Conservation (phyloP, 23 red algal genomes). For the Cyanidiococcus yangmingshanensis region DNA sequence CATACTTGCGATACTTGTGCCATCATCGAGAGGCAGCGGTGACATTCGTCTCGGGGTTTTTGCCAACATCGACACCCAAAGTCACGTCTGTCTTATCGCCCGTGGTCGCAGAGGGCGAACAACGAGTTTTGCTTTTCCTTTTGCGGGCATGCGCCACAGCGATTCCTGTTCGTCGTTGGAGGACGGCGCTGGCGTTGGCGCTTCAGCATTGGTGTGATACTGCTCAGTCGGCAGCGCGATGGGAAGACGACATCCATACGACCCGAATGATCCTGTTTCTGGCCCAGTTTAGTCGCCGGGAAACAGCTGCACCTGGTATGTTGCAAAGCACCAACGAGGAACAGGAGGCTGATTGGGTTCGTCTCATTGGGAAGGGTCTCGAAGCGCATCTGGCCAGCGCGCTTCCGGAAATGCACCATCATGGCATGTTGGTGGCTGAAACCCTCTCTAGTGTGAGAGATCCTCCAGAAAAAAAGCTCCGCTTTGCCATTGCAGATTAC, state of each 20-base stretch:
- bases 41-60: not conserved
- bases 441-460: not conserved
- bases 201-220: not conserved
- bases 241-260: not conserved
- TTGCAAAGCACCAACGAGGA: not conserved
- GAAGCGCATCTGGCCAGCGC: not conserved
- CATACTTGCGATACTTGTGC: not conserved
- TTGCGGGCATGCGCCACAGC: not conserved
- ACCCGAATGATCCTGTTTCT: slow-evolving; percentile 6
- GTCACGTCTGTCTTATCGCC: not conserved
- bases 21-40: not conserved
- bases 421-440: not conserved
- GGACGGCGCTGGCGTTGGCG: not conserved
- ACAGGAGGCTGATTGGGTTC: not conserved
- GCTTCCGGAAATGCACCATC: not conserved
- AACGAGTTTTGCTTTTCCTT: not conserved
- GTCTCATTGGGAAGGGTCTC: not conserved
- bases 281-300: not conserved
- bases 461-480: not conserved
- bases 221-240: not conserved
- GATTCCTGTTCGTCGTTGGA: not conserved
- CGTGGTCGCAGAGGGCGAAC: not conserved
- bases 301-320: not conserved
- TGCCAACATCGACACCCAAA: not conserved
- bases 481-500: slow-evolving; percentile 1